Evolutionary conservation across 441 rosid genomes (phyloP).

Genomic region (Isatis lusitanica): DNA sequence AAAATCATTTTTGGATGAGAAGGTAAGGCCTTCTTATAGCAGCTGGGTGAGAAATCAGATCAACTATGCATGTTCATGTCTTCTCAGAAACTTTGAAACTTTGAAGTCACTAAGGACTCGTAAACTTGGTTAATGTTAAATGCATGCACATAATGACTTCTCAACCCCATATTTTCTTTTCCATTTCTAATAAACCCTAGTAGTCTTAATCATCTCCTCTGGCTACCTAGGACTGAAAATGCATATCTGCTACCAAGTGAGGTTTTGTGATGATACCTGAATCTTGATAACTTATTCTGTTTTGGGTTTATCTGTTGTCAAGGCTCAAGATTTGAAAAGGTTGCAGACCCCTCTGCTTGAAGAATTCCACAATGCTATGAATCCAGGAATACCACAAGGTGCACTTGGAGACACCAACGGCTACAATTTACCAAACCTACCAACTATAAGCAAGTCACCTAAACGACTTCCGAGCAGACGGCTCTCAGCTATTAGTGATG

Average conservation of each 20-base stretch:
- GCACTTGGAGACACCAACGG: slow-evolving; percentile 38
- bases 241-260: neutral
- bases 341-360: slow-evolving; percentile 68
- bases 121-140: neutral
- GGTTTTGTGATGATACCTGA: slow-evolving; percentile 18
- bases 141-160: neutral
- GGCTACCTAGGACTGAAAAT: neutral
- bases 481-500: slow-evolving; percentile 57
- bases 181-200: neutral
- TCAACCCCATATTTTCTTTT: neutral
- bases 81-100: neutral
- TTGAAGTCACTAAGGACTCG: neutral
- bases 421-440: slow-evolving; percentile 48
- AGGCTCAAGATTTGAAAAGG: slow-evolving; percentile 73
- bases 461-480: slow-evolving; percentile 79
- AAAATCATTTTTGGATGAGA: slow-evolving; percentile 69
- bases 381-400: slow-evolving; percentile 45
- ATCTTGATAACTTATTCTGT: neutral
- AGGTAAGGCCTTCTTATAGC: slow-evolving; percentile 45
- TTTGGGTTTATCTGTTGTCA: neutral
- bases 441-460: slow-evolving; percentile 76
- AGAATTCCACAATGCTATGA: slow-evolving; percentile 62
- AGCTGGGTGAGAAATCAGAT: slow-evolving; percentile 11
- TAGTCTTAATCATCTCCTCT: neutral
- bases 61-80: neutral